Conservation (phyloP, 2,329 filamentous ascomycete genomes). For the Grosmannia huntii region DNA sequence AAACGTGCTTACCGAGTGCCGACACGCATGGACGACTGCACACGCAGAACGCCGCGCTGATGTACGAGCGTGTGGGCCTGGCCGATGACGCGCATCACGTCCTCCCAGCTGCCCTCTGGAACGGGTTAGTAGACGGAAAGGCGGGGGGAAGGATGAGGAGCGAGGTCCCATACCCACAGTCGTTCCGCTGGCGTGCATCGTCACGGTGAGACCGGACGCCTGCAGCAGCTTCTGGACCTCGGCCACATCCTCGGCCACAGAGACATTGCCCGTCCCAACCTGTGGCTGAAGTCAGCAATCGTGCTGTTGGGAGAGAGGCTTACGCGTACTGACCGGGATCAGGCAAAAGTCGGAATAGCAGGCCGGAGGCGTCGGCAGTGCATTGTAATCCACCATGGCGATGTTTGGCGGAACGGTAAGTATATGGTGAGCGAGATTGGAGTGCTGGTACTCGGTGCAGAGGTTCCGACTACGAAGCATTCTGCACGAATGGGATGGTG, state of each 20-base stretch:
- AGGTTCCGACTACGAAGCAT: background rate
- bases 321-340: constrained; percentile 49
- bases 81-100: constrained; percentile 74
- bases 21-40: constrained; percentile 80
- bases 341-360: constrained; percentile 89
- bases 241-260: constrained; percentile 73
- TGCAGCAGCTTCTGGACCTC: constrained; percentile 77
- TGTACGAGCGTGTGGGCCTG: constrained; percentile 73
- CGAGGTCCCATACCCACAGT: constrained; percentile 58
- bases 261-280: constrained; percentile 68
- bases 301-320: background rate
- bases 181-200: constrained; percentile 88
- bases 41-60: constrained; percentile 60
- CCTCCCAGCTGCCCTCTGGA: constrained; percentile 80
- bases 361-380: constrained; percentile 51
- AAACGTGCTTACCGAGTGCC: constrained; percentile 51
- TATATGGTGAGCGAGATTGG: background rate
- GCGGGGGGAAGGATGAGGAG: background rate
- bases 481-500: background rate
- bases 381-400: constrained; percentile 27
- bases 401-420: background rate
- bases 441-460: background rate
- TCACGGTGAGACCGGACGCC: constrained; percentile 67
- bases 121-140: background rate
- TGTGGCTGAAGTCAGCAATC: constrained; percentile 17